These are phyloP conservation scores for Vigna hirtella DNA, from an alignment of 306 rosid genomes.

Conservation along the genomic window DNA sequence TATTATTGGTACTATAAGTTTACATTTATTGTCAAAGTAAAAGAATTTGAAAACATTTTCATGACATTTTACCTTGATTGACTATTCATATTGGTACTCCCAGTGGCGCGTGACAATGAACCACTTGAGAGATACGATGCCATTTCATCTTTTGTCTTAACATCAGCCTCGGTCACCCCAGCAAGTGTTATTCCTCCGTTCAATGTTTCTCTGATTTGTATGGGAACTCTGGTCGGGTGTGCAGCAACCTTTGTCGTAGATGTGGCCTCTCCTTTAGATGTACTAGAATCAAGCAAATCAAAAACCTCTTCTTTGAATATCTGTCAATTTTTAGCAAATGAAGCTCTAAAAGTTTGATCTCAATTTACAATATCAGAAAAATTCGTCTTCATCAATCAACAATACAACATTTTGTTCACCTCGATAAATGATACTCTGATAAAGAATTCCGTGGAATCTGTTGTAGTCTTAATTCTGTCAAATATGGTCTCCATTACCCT, in stretches of 20 bases:
- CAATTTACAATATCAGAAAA: constrained; percentile 21
- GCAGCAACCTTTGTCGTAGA: constrained; percentile 52
- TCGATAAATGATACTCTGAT: constrained; percentile 90
- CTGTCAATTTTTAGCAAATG: constrained; percentile 48
- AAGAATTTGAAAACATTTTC: neutral
- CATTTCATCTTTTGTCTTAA: constrained; percentile 86
- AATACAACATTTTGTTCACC: constrained; percentile 50
- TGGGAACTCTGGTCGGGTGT: constrained; percentile 73
- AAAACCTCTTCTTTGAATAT: constrained; percentile 94
- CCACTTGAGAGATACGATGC: constrained; percentile 74
- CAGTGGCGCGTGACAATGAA: constrained; percentile 85
- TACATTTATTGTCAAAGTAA: constrained; percentile 1
- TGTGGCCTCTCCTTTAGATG: constrained; percentile 59
- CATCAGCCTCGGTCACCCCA: constrained; percentile 87
- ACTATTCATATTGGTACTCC: constrained; percentile 91
- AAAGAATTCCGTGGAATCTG: constrained; percentile 65
- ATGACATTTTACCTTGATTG: constrained; percentile 76
- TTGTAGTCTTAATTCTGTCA: constrained; percentile 52
- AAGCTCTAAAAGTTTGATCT: constrained; percentile 27
- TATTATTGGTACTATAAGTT: neutral
- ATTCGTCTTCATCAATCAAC: neutral
- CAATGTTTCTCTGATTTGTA: constrained; percentile 84
- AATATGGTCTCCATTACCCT: constrained; percentile 77
- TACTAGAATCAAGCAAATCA: constrained; percentile 79
- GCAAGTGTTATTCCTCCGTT: constrained; percentile 92